These are phyloP conservation scores for Spathaspora sp. DNA, from an alignment of 1,139 yeast genomes.

Conservation along the genomic window DNA sequence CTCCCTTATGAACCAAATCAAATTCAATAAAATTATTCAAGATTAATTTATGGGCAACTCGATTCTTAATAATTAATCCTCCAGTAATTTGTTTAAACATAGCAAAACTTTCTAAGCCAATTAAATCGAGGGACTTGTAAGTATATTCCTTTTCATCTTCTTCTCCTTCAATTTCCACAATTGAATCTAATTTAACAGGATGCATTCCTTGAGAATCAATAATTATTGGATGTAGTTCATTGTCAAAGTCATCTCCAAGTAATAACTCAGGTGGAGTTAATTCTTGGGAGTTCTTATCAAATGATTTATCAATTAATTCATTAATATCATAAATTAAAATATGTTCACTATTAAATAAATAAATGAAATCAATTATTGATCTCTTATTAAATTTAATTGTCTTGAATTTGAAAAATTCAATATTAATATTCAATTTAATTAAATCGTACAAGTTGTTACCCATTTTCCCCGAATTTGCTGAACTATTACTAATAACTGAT, in stretches of 20 bases:
- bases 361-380: conserved; percentile 19
- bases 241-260: conserved; percentile 18
- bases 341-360: conserved; percentile 30
- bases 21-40: conserved; percentile 40
- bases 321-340: conserved; percentile 31
- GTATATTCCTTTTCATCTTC: neutral
- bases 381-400: conserved; percentile 19
- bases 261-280: conserved; percentile 20
- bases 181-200: conserved; percentile 24
- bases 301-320: conserved; percentile 29
- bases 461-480: conserved; percentile 16
- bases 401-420: conserved; percentile 35
- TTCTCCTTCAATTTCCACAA: conserved; percentile 5
- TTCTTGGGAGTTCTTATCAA: conserved; percentile 15
- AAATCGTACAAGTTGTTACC: conserved; percentile 35
- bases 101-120: conserved; percentile 34
- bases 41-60: conserved; percentile 31
- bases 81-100: conserved; percentile 18
- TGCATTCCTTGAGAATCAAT: conserved; percentile 29
- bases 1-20: conserved; percentile 29
- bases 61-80: conserved; percentile 24
- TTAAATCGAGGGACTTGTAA: conserved; percentile 24
- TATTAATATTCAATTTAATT: conserved; percentile 28
- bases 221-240: conserved; percentile 25
- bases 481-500: conserved; percentile 10